Evolutionary conservation across 768 basidiomycete species (phyloP), one percentile per base, ranked within the genome.

Genomic region (Filobasidium floriforme): DNA sequence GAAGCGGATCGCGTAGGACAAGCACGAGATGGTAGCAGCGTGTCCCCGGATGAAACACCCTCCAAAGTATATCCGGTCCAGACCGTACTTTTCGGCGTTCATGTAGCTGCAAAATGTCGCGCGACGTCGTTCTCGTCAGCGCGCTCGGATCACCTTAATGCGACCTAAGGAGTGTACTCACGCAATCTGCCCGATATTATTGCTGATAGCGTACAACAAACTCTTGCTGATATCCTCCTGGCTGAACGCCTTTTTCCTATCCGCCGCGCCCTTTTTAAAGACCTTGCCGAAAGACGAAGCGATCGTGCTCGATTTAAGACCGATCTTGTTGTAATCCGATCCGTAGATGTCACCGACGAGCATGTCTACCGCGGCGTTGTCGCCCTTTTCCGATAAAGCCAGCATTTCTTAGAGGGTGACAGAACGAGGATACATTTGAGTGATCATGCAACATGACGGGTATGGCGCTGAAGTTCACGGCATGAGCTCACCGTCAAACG

Each of bases 141-240:
- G 1, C 75, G 71, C 71, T 66, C 61, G 41, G 61, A 44, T 62
- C 37, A 18, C 3, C 2, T 41, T 14, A n/a, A n/a, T n/a, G n/a
- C n/a, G n/a, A n/a, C n/a, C n/a, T n/a, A n/a, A n/a, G 19, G 14
- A 61, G 15, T 9, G 37, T 6, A 88, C 92, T 77, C 79, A 99
- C 94, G 96, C 96, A 81, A 99, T 97, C 80, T 99, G 96, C 18
- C 96, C 96, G 71, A 99, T 99, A 79, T 99, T 99, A 81, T 99
- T 99, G 73, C 90, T 93, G 68, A 99, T 85, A 18, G 93, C 94
- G 77, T 97, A 98, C 40, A 99, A 82, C 77, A 99, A 80, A 79
- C 90, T 92, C 77, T 87, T 87, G 78, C 89, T 90, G 75, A 99
- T 92, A 75, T 99, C 96, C 80, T 97, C 91, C 3, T 92, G 84